These are phyloP conservation scores for Kwoniella shandongensis DNA, from an alignment of 768 basidiomycete species.

Conservation along the genomic window DNA sequence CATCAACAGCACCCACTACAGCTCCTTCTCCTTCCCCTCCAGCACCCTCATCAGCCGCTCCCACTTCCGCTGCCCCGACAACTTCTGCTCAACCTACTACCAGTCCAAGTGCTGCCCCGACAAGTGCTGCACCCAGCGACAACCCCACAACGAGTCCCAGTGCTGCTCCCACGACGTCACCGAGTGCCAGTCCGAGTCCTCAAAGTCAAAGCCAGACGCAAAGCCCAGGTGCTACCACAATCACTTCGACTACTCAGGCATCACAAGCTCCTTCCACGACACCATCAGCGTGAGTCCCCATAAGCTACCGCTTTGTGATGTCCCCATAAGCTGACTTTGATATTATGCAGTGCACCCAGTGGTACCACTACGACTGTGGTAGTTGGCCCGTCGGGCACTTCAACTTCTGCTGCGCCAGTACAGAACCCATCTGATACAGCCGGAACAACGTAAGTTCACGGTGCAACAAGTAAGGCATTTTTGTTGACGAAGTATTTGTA, in stretches of 20 bases:
- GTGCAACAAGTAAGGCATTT: no score
- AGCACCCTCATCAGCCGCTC: slow-evolving; percentile 8
- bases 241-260: neutral
- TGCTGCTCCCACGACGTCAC: neutral
- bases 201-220: neutral
- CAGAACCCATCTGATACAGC: slow-evolving; percentile 8
- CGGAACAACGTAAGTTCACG: slow-evolving; percentile 9
- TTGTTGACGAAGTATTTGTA: no score
- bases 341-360: slow-evolving; percentile 1
- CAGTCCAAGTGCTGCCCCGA: slow-evolving; percentile 9
- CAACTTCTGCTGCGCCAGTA: slow-evolving; percentile 3
- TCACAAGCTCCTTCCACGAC: neutral
- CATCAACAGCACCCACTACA: neutral
- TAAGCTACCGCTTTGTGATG: neutral
- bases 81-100: slow-evolving; percentile 11
- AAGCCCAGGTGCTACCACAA: neutral
- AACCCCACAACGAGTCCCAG: slow-evolving; percentile 4
- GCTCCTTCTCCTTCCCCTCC: neutral
- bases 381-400: slow-evolving; percentile 21
- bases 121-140: slow-evolving; percentile 9
- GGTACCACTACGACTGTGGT: slow-evolving; percentile 25
- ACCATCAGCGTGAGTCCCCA: slow-evolving; percentile 1
- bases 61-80: slow-evolving; percentile 11
- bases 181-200: neutral
- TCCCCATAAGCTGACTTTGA: neutral